Evolutionary conservation across 1,284 basidiomycete genomes (phyloP).

Genomic region (Marasmius oreades): DNA sequence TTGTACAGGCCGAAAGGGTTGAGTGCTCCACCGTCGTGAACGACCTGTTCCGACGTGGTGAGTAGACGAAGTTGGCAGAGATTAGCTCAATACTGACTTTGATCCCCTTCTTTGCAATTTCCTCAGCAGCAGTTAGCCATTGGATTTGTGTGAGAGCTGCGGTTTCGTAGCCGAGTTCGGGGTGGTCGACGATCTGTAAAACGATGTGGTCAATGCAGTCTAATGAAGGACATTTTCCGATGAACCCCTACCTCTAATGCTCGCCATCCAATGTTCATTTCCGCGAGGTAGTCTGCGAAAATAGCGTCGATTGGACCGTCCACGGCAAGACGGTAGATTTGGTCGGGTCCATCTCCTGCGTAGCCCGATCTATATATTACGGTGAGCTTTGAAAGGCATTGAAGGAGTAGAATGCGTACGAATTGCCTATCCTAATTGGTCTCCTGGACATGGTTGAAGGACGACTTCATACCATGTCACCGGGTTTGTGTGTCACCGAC

Average conservation of each 20-base stretch:
- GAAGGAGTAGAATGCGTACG: background rate
- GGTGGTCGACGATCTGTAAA: slow-evolving; percentile 7
- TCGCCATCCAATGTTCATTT: slow-evolving; percentile 18
- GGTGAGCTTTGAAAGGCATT: background rate
- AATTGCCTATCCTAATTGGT: slow-evolving; percentile 2
- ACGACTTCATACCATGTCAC: background rate
- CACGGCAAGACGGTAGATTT: slow-evolving; percentile 12
- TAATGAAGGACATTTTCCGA: too few relatives aligned
- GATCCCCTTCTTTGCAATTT: slow-evolving; percentile 18
- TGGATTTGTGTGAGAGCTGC: slow-evolving; percentile 15
- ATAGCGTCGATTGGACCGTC: slow-evolving; percentile 20
- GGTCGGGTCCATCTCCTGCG: slow-evolving; percentile 13
- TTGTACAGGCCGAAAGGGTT: slow-evolving; percentile 18
- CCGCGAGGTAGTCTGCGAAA: slow-evolving; percentile 22
- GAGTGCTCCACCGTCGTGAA: slow-evolving; percentile 19
- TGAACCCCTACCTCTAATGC: slow-evolving; percentile 11
- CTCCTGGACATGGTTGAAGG: background rate
- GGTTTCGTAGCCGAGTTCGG: slow-evolving; percentile 17
- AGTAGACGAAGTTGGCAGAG: background rate
- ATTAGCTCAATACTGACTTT: slow-evolving; percentile 10
- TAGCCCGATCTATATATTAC: slow-evolving; percentile 6
- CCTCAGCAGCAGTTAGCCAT: slow-evolving; percentile 13
- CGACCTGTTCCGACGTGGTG: background rate
- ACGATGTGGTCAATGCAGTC: too few relatives aligned
- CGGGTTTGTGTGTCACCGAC: background rate